A percentile compares a stretch with the other conserved stretches of the same genome.
Evolutionary conservation across 805 yeast species (phyloP).

Genomic region (Candida golubevii): DNA sequence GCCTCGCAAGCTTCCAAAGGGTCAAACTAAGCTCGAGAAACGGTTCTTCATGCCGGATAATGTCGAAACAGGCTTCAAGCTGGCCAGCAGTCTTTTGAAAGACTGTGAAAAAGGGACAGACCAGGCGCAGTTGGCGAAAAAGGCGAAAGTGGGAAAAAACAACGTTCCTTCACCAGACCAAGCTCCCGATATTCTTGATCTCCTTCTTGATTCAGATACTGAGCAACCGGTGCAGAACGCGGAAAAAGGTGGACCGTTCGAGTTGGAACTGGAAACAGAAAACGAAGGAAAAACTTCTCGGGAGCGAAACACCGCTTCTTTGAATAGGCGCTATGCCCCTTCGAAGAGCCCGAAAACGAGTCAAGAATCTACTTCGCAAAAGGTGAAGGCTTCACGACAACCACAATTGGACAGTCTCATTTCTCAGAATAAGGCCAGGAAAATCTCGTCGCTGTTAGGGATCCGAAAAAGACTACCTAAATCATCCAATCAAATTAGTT

Average conservation of each 20-base stretch:
- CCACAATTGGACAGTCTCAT: slow-evolving; percentile 2
- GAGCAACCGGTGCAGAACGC: not conserved
- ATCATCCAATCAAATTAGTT: no score
- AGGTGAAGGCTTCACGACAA: no score
- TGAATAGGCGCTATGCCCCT: no score
- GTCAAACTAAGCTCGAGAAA: slow-evolving; percentile 27
- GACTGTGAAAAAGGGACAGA: slow-evolving; percentile 2
- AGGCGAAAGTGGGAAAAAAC: not conserved
- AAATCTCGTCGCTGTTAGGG: slow-evolving; percentile 4
- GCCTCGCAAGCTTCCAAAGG: slow-evolving; percentile 12
- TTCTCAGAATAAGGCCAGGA: not conserved
- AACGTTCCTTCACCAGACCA: not conserved
- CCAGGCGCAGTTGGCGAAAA: not conserved
- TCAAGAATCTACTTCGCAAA: no score
- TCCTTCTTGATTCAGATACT: slow-evolving; percentile 14
- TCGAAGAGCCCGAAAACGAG: no score
- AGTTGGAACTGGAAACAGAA: no score
- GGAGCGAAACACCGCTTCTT: no score
- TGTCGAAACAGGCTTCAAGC: slow-evolving; percentile 59
- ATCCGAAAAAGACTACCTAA: not conserved
- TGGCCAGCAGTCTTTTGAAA: slow-evolving; percentile 45
- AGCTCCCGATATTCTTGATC: slow-evolving; percentile 10
- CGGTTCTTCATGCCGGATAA: slow-evolving; percentile 71
- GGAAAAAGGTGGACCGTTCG: no score
- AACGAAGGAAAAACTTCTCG: no score